These are phyloP conservation scores for Taphrina confusa DNA, from an alignment of 1,139 yeast genomes.

Conservation along the genomic window DNA sequence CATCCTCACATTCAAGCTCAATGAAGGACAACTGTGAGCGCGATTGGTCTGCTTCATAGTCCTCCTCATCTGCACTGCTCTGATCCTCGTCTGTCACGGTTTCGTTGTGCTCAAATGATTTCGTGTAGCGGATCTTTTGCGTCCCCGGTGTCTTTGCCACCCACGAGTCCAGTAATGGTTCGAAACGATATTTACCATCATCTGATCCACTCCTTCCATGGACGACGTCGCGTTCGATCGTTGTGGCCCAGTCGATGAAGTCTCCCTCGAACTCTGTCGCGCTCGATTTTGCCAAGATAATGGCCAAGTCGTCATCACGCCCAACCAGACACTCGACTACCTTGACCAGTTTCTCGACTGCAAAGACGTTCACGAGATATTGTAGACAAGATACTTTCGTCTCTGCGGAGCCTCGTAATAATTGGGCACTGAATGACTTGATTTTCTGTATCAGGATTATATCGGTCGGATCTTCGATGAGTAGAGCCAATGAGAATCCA, in stretches of 20 bases:
- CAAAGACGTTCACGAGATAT: not conserved
- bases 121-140: not conserved
- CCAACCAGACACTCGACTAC: constrained; percentile 19
- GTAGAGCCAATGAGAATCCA: not conserved
- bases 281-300: constrained; percentile 4
- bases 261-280: constrained; percentile 15
- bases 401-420: not conserved
- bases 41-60: constrained; percentile 21
- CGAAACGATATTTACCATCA: constrained; percentile 20
- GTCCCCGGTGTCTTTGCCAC: constrained; percentile 32
- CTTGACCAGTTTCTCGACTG: constrained; percentile 3
- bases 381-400: not conserved
- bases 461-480: not conserved
- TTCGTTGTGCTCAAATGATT: not conserved
- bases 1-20: constrained; percentile 21
- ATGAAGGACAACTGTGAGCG: constrained; percentile 4
- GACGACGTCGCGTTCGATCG: constrained; percentile 13
- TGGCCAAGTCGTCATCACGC: constrained; percentile 10
- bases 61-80: constrained; percentile 7
- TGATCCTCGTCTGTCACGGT: not conserved
- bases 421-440: not conserved
- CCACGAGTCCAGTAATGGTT: constrained; percentile 30
- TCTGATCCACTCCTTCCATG: constrained; percentile 6
- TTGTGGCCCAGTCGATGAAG: constrained; percentile 20
- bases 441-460: not conserved